Percentiles rank a stretch among this genome's conserved stretches.
phyloP scores from a whole-genome alignment of 768 basidiomycete species.

The Lactarius hengduanensis region DNA sequence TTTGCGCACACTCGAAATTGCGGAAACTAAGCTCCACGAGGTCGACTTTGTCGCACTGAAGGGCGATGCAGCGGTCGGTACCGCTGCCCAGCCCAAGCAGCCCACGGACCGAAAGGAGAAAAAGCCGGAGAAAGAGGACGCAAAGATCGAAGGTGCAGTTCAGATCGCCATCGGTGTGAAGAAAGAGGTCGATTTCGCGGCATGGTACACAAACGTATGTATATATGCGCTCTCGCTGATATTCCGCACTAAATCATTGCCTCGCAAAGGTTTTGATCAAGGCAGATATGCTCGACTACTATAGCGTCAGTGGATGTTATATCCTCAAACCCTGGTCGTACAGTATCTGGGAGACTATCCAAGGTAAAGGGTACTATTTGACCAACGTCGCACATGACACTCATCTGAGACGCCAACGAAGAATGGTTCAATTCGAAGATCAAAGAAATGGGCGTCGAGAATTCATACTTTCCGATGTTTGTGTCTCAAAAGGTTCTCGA shows the following conservation, averaged over 20 bases:
- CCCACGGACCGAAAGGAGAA: constrained; percentile 38
- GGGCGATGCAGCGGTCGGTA: constrained; percentile 42
- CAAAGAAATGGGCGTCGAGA: constrained; percentile 93
- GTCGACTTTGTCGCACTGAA: constrained; percentile 70
- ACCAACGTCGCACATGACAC: background rate
- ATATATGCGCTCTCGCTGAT: constrained; percentile 18
- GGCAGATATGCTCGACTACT: constrained; percentile 99
- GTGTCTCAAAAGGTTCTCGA: constrained; percentile 90
- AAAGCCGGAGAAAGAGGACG: constrained; percentile 60
- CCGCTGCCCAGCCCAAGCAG: constrained; percentile 35
- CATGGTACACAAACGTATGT: constrained; percentile 89
- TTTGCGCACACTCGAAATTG: constrained; percentile 67
- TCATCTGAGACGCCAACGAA: constrained; percentile 34
- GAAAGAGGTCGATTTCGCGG: constrained; percentile 93
- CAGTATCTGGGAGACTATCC: constrained; percentile 95
- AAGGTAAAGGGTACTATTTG: constrained; percentile 52
- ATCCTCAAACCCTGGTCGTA: constrained; percentile 98
- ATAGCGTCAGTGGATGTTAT: constrained; percentile 98
- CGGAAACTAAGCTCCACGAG: constrained; percentile 61
- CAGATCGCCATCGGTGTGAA: constrained; percentile 93
- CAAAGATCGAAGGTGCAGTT: constrained; percentile 82
- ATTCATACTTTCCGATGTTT: constrained; percentile 99
- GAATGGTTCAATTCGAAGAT: constrained; percentile 94
- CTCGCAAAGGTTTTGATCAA: constrained; percentile 83
- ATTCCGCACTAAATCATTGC: constrained; percentile 19